Base-by-base conservation (phyloP, 352 stramenopile genomes). In the Phytophthora pini region DNA sequence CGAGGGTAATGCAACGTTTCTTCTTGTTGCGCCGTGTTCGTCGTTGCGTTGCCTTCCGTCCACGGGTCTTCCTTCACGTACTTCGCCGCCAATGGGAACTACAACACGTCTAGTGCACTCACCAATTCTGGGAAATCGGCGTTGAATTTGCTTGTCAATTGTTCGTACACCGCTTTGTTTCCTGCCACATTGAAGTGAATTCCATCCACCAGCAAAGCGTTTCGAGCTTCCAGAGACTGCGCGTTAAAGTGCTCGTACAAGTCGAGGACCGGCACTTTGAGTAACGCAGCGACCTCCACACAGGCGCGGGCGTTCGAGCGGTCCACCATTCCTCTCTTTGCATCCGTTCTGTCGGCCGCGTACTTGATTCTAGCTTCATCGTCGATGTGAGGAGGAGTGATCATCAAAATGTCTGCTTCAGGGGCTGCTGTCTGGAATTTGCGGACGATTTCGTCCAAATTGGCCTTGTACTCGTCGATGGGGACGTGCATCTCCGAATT, bases 121-220 rank as follows among this genome's bases (percentile, higher is more conserved):
- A 22, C 24, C 13, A 76, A 26, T 0, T 4, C n/a, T 5, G 58
- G 49, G 44, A 74, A 77, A 2, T 54, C 45, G 31, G 6, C 12
- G 7, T 32, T 46, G 41, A 76, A 41, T 11, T 61, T 65, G 22
- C 9, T 55, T 20, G 34, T 26, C 6, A 76, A 17, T 13, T 63
- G 32, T 9, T 57, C 24, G 20, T 79, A 60, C 20, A 88, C 58
- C 20, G 76, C 26, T 17, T 66, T 50, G 36, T 87, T 80, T 15
- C 80, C 80, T 6, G 61, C 53, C 26, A 40, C 39, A 39, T 53
- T 81, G 11, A 87, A 78, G 50, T 90, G 79, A 1, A 88, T 64
- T 0, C 81, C 81, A 51, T 90, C 81, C 24, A 27, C 48, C 13
- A 88, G 68, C 48, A 68, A 61, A 17, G 47, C 29, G 27, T 70